phyloP scores from a whole-genome alignment of 1,139 yeast genomes.

The Pneumocystis murina region DNA sequence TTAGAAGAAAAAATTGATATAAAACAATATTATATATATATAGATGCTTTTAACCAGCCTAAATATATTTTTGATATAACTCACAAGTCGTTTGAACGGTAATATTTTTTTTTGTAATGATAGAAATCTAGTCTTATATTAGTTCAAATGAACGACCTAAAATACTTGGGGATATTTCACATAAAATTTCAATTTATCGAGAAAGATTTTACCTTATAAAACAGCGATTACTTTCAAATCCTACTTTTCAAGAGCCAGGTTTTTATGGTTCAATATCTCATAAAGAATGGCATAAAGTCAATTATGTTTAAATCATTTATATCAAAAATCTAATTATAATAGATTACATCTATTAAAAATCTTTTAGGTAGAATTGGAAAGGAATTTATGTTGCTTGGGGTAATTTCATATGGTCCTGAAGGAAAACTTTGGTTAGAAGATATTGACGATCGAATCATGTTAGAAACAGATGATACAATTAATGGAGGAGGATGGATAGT shows the following conservation, averaged over 20 bases:
- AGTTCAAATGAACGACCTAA: constrained; percentile 9
- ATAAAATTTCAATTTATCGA: constrained; percentile 17
- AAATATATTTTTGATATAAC: constrained; percentile 45
- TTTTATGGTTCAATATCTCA: constrained; percentile 23
- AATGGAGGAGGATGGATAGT: constrained; percentile 56
- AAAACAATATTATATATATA: constrained; percentile 22
- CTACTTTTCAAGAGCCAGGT: constrained; percentile 44
- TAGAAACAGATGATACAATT: constrained; percentile 50
- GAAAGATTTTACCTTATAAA: constrained; percentile 44
- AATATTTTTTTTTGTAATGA: constrained; percentile 1
- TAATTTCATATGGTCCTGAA: constrained; percentile 45
- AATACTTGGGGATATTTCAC: constrained; percentile 15
- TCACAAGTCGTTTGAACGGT: constrained; percentile 47
- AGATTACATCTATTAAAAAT: constrained; percentile 65
- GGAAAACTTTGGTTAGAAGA: constrained; percentile 74
- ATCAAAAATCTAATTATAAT: constrained; percentile 24
- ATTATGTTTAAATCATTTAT: constrained; percentile 5
- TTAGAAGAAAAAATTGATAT: not conserved
- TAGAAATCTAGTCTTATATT: not conserved
- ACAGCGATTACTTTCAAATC: constrained; percentile 65
- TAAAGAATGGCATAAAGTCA: constrained; percentile 12
- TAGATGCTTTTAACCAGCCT: constrained; percentile 55
- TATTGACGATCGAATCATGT: constrained; percentile 57
- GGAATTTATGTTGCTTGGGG: constrained; percentile 63
- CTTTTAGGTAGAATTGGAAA: constrained; percentile 71